A percentile compares a stretch with the other conserved stretches of the same genome.
Evolutionary conservation across 192 early-diverging fungal genomes (phyloP).

Genomic region (Backusella luteola): DNA sequence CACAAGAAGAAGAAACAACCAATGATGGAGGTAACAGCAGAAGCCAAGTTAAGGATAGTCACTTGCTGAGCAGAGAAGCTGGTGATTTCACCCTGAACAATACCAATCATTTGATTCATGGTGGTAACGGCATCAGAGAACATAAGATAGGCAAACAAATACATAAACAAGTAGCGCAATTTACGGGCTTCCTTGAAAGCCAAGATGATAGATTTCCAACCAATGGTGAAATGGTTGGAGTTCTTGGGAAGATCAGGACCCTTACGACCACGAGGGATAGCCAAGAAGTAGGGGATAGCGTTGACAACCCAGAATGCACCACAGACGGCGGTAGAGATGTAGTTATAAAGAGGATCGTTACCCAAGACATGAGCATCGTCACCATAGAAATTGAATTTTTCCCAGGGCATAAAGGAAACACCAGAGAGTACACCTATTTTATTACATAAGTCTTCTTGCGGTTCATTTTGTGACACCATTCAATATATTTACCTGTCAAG

Average conservation of each 20-base stretch:
- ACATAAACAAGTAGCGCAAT: conserved; percentile 57
- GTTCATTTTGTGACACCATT: neutral
- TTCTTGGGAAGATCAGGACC: conserved; percentile 24
- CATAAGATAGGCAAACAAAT: conserved; percentile 71
- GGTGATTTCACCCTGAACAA: conserved; percentile 61
- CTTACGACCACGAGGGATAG: conserved; percentile 21
- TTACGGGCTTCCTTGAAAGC: conserved; percentile 41
- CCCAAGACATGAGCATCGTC: conserved; percentile 24
- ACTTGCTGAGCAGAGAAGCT: conserved; percentile 46
- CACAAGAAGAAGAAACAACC: conserved; percentile 55
- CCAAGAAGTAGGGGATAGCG: conserved; percentile 33
- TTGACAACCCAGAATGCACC: conserved; percentile 35
- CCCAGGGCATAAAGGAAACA: conserved; percentile 25
- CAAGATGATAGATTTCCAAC: conserved; percentile 33
- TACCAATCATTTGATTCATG: conserved; percentile 49
- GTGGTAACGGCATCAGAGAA: conserved; percentile 66
- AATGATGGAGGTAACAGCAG: conserved; percentile 51
- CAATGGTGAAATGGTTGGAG: conserved; percentile 32
- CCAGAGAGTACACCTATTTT: conserved; percentile 29
- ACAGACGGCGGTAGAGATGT: conserved; percentile 31
- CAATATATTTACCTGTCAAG: conserved; percentile 13
- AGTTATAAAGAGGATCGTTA: conserved; percentile 31
- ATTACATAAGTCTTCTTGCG: neutral
- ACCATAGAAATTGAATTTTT: conserved; percentile 19
- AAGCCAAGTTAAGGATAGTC: conserved; percentile 59